Percentiles rank a stretch among this genome's conserved stretches.
Evolutionary conservation across 805 yeast species (phyloP).

Genomic region (Saturnispora mendoncae): DNA sequence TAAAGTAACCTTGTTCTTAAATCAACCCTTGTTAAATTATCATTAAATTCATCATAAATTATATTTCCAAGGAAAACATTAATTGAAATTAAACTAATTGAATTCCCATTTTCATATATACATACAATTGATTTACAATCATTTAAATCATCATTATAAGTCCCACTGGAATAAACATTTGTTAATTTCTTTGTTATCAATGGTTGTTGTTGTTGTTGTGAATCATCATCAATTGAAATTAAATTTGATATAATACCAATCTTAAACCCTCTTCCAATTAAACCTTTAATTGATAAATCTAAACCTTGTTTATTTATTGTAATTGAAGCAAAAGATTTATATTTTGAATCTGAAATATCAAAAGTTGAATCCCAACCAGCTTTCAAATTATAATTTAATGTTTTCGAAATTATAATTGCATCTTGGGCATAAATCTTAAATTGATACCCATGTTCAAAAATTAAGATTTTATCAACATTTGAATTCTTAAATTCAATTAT

Average conservation of each 20-base stretch:
- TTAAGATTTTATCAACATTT: conserved; percentile 60
- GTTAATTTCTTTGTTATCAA: conserved; percentile 64
- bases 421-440: conserved; percentile 82
- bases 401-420: conserved; percentile 59
- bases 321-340: conserved; percentile 66
- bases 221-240: not conserved
- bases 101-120: conserved; percentile 27
- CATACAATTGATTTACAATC: conserved; percentile 31
- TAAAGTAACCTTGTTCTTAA: conserved; percentile 68
- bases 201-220: no score
- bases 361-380: conserved; percentile 58
- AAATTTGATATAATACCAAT: conserved; percentile 64
- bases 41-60: conserved; percentile 61
- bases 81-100: conserved; percentile 49
- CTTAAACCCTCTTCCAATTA: conserved; percentile 63
- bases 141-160: conserved; percentile 36
- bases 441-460: conserved; percentile 88
- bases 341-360: conserved; percentile 31
- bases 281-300: conserved; percentile 64
- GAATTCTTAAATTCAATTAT: conserved; percentile 52
- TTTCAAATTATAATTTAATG: conserved; percentile 60
- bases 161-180: conserved; percentile 71
- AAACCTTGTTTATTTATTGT: conserved; percentile 75
- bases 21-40: conserved; percentile 45
- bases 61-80: conserved; percentile 72